Evolutionary conservation across 352 stramenopile species (phyloP).

Genomic region (Pythium monospermum): DNA sequence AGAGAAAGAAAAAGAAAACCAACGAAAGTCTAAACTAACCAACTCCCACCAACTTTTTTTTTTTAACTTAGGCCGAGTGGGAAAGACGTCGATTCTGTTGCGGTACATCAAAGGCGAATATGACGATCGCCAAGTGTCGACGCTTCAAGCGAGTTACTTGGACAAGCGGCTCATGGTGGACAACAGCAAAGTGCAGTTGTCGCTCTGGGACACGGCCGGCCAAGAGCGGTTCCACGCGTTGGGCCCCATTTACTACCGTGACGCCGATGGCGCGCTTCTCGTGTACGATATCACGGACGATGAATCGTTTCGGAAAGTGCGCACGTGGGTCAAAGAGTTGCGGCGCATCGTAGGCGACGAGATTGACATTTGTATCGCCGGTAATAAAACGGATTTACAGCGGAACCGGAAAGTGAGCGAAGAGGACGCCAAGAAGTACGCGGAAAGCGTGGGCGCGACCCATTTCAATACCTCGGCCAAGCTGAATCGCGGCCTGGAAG

Average conservation of each 20-base stretch:
- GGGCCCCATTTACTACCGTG: slow-evolving; percentile 89
- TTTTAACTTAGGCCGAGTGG: slow-evolving; percentile 78
- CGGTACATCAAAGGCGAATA: slow-evolving; percentile 93
- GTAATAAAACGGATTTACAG: slow-evolving; percentile 92
- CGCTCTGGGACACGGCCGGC: slow-evolving; percentile 85
- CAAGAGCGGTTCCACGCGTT: slow-evolving; percentile 87
- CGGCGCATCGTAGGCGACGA: slow-evolving; percentile 88
- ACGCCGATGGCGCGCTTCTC: slow-evolving; percentile 82
- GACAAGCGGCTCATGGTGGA: slow-evolving; percentile 89
- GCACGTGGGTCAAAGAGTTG: slow-evolving; percentile 91
- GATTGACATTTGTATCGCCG: slow-evolving; percentile 90
- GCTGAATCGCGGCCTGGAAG: slow-evolving; percentile 88
- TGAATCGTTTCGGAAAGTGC: slow-evolving; percentile 89
- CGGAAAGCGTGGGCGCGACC: slow-evolving; percentile 78
- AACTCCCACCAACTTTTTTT: neutral
- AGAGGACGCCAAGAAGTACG: slow-evolving; percentile 80
- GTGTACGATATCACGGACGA: slow-evolving; percentile 93
- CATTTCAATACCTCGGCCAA: slow-evolving; percentile 92
- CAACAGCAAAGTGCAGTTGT: slow-evolving; percentile 70
- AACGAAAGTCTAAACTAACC: too few relatives aligned
- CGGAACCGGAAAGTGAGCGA: slow-evolving; percentile 84
- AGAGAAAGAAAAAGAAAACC: too few relatives aligned
- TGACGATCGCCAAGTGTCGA: slow-evolving; percentile 89
- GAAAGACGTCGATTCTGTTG: slow-evolving; percentile 94
- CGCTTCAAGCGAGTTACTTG: slow-evolving; percentile 91